Evolutionary conservation across 2,329 filamentous ascomycete genomes (phyloP).

Genomic region (Metarhizium brunneum): DNA sequence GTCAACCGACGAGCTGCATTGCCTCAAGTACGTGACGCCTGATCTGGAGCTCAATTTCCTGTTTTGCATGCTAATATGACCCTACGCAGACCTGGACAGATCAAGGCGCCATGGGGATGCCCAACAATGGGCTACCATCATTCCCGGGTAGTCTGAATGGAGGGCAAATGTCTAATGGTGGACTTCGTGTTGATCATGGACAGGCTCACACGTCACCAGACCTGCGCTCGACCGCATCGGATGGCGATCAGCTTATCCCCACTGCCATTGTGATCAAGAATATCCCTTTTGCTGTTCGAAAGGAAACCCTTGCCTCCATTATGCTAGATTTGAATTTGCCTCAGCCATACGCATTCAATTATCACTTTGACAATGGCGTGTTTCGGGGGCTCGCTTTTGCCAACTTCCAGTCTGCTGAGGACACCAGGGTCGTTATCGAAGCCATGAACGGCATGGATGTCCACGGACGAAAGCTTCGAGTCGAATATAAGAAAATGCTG

Average conservation of each 20-base stretch:
- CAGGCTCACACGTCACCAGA: slow-evolving; percentile 31
- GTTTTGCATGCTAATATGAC: slow-evolving; percentile 1
- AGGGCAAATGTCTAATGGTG: slow-evolving; percentile 28
- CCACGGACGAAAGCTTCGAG: slow-evolving; percentile 84
- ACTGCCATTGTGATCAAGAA: slow-evolving; percentile 99
- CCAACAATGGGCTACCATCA: slow-evolving; percentile 24
- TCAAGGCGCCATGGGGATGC: slow-evolving; percentile 33
- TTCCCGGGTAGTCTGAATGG: slow-evolving; percentile 26
- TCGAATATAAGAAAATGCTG: slow-evolving; percentile 99
- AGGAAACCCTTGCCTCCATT: slow-evolving; percentile 83
- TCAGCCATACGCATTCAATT: slow-evolving; percentile 97
- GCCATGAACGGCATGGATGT: slow-evolving; percentile 93
- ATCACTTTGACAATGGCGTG: slow-evolving; percentile 97
- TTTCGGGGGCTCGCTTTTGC: slow-evolving; percentile 95
- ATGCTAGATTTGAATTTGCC: slow-evolving; percentile 94
- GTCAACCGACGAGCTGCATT: slow-evolving; percentile 52
- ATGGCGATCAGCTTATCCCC: slow-evolving; percentile 84
- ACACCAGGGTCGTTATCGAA: slow-evolving; percentile 87
- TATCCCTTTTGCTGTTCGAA: slow-evolving; percentile 96
- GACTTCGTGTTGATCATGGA: slow-evolving; percentile 33
- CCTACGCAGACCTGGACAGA: slow-evolving; percentile 40
- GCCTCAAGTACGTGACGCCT: slow-evolving; percentile 55
- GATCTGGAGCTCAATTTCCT: not conserved
- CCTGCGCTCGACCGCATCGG: slow-evolving; percentile 33
- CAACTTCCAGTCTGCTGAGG: slow-evolving; percentile 93